Percentiles rank a stretch among this genome's conserved stretches.
Conservation (phyloP, 139 green algal genomes). For the Chlorella sorokiniana region DNA sequence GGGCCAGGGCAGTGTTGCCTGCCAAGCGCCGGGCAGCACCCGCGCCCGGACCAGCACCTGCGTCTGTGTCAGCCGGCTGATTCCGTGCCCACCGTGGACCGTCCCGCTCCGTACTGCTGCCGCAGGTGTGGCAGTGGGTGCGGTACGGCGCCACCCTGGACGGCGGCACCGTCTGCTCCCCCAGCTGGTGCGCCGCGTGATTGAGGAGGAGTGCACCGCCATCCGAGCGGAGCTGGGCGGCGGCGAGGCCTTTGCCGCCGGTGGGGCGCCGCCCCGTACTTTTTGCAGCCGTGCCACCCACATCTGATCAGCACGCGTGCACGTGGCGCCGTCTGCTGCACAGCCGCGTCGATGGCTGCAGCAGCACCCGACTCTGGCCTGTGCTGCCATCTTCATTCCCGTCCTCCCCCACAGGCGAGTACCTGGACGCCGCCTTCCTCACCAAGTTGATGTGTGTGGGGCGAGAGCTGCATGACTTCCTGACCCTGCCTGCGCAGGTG, state of each 20-base stretch:
- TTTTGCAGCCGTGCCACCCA: too few relatives aligned
- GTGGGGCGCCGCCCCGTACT: too few relatives aligned
- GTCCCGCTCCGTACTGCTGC: too few relatives aligned
- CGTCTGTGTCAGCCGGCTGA: too few relatives aligned
- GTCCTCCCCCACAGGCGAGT: conserved; percentile 42
- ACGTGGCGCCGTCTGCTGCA: too few relatives aligned
- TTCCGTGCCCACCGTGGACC: not conserved
- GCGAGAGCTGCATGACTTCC: conserved; percentile 63
- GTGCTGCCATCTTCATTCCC: not conserved
- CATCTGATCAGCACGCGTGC: too few relatives aligned
- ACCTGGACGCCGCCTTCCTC: conserved; percentile 59
- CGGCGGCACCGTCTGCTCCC: conserved; percentile 49
- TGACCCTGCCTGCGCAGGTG: conserved; percentile 70
- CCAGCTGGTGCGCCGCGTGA: conserved; percentile 39
- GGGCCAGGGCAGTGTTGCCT: too few relatives aligned
- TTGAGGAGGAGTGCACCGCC: conserved; percentile 74
- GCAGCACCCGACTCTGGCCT: too few relatives aligned
- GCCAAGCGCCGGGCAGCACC: too few relatives aligned
- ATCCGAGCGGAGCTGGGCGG: conserved; percentile 54
- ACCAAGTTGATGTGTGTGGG: conserved; percentile 59
- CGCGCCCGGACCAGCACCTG: too few relatives aligned
- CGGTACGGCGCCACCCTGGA: conserved; percentile 69
- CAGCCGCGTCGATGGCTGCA: too few relatives aligned
- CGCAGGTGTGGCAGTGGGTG: conserved; percentile 87
- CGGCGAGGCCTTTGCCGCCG: conserved; percentile 28